Conservation (phyloP, 192 early-diverging fungal species). For the Linderina pennispora region DNA sequence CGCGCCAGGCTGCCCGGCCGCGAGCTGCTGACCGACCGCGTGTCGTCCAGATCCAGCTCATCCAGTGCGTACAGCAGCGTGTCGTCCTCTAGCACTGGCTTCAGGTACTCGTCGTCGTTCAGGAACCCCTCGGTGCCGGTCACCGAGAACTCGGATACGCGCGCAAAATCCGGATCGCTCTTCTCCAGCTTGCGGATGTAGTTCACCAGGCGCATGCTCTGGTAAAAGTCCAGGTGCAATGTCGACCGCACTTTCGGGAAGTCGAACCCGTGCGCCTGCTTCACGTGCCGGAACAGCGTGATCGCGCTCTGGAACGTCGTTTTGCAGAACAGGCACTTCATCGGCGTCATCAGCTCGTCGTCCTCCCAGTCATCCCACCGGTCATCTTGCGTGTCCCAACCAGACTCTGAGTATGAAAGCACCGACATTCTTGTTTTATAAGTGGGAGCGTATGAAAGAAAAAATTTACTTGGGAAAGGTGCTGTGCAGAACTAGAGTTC, state of each 20-base stretch:
- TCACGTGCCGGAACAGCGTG: constrained; percentile 59
- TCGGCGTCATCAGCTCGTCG: constrained; percentile 49
- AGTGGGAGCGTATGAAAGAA: too few relatives aligned
- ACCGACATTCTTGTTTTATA: constrained; percentile 22
- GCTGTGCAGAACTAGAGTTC: too few relatives aligned
- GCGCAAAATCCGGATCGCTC: constrained; percentile 18
- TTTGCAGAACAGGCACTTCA: constrained; percentile 70
- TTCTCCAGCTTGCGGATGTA: constrained; percentile 42
- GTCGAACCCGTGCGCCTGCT: constrained; percentile 58
- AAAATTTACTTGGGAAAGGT: too few relatives aligned
- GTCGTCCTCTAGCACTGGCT: constrained; percentile 63
- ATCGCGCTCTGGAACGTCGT: constrained; percentile 44
- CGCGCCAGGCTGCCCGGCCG: constrained; percentile 3
- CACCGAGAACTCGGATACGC: constrained; percentile 30
- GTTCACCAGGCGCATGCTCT: constrained; percentile 53
- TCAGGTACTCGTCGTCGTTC: constrained; percentile 59
- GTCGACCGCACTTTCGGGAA: constrained; percentile 46
- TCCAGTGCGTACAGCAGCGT: constrained; percentile 68
- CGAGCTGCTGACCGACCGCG: constrained; percentile 13
- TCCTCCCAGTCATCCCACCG: constrained; percentile 71
- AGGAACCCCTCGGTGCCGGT: constrained; percentile 52
- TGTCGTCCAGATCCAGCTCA: constrained; percentile 58
- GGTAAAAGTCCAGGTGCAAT: constrained; percentile 77
- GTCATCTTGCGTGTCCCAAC: constrained; percentile 49
- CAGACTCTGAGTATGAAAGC: constrained; percentile 43